Conservation (phyloP, 768 basidiomycete genomes). For the Lanmaoa pseudosensibilis region DNA sequence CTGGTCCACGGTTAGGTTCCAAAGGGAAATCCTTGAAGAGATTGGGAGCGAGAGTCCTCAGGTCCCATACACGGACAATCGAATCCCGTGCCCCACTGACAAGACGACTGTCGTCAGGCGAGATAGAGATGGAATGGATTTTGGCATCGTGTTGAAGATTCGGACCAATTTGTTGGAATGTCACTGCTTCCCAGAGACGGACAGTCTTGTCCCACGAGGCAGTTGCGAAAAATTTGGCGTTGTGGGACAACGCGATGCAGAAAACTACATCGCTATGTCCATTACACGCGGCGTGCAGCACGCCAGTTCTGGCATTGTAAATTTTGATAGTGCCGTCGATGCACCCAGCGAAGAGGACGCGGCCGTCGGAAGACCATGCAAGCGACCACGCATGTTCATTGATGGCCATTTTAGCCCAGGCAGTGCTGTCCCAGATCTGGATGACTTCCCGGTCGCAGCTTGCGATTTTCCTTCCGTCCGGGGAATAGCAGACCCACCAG, state of each 20-base stretch:
- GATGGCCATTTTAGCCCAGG: conserved; percentile 2
- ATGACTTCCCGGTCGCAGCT: conserved; percentile 21
- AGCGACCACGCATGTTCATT: conserved; percentile 22
- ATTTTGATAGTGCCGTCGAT: conserved; percentile 15
- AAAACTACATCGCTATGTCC: conserved; percentile 22
- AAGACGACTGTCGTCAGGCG: conserved; percentile 15
- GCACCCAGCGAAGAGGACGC: conserved; percentile 19
- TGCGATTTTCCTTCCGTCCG: conserved; percentile 18
- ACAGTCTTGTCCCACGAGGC: conserved; percentile 31
- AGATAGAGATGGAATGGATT: conserved; percentile 16
- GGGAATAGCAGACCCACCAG: conserved; percentile 23
- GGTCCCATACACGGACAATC: conserved; percentile 16
- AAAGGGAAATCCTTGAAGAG: conserved; percentile 15
- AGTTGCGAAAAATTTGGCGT: conserved; percentile 24
- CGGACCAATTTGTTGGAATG: conserved; percentile 19
- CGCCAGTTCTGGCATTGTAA: conserved; percentile 11
- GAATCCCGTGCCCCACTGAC: conserved; percentile 18
- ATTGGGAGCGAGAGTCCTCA: conserved; percentile 11
- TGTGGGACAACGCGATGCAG: conserved; percentile 21
- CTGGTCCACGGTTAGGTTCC: conserved; percentile 14
- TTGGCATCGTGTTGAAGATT: conserved; percentile 12
- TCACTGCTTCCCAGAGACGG: conserved; percentile 27
- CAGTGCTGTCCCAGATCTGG: conserved; percentile 16
- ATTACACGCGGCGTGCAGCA: not conserved
- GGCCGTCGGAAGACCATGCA: conserved; percentile 18